Evolutionary conservation across 164 flowering plant genomes (phyloP).

Genomic region (Vitis riparia): DNA sequence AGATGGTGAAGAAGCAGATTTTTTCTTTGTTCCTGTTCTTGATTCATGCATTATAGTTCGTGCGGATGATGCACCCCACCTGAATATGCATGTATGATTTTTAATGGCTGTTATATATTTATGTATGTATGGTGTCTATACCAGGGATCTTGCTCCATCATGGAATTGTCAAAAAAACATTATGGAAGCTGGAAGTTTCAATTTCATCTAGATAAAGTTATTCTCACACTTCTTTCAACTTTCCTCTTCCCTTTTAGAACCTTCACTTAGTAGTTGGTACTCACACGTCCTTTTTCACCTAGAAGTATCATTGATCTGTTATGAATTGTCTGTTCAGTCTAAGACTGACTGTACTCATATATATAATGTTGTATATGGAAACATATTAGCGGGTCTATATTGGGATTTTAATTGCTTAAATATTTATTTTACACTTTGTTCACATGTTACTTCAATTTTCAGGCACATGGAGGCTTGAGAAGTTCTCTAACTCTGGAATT

Average conservation of each 20-base stretch:
- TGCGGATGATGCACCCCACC: conserved; percentile 95
- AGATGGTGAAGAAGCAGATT: conserved; percentile 96
- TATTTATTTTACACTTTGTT: background rate
- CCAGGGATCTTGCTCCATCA: background rate
- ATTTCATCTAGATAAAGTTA: too few relatives aligned
- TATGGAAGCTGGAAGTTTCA: too few relatives aligned
- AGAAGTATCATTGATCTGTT: too few relatives aligned
- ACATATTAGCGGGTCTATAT: background rate
- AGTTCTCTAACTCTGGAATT: conserved; percentile 77
- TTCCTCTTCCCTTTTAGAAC: too few relatives aligned
- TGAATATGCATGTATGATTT: conserved; percentile 64
- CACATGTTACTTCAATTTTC: conserved; percentile 16
- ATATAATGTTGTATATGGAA: background rate
- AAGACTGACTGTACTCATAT: too few relatives aligned
- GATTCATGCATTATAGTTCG: conserved; percentile 94
- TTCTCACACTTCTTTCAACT: too few relatives aligned
- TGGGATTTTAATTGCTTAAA: background rate
- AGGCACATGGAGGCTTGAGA: conserved; percentile 82
- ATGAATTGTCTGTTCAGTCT: too few relatives aligned
- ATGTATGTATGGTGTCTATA: background rate
- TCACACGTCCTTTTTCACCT: too few relatives aligned
- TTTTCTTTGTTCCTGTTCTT: conserved; percentile 93
- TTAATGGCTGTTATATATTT: conserved; percentile 1
- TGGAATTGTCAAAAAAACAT: too few relatives aligned
- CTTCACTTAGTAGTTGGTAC: too few relatives aligned